Percentiles rank a stretch among this genome's conserved stretches.
These are phyloP conservation scores for Moniliophthora roreri DNA, from an alignment of 1,284 basidiomycete genomes.

Conservation along the genomic window DNA sequence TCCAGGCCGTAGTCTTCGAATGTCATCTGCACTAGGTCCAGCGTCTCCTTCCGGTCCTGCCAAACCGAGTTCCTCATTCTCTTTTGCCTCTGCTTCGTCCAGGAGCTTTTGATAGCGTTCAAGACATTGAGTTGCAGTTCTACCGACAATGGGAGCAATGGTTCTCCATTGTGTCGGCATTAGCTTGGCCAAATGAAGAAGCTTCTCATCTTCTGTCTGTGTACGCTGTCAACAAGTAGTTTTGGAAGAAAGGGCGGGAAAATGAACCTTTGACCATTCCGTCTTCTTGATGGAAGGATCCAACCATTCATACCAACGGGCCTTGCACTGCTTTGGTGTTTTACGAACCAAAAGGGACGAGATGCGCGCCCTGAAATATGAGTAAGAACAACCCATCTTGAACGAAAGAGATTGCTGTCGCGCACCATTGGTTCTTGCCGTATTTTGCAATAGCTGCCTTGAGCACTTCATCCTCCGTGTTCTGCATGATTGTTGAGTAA, in stretches of 20 bases:
- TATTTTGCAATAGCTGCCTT: slow-evolving; percentile 98
- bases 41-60: slow-evolving; percentile 79
- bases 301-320: slow-evolving; percentile 99
- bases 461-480: slow-evolving; percentile 96
- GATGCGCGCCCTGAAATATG: slow-evolving; percentile 83
- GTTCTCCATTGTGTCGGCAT: slow-evolving; percentile 99
- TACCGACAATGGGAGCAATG: slow-evolving; percentile 97
- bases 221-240: slow-evolving; percentile 1
- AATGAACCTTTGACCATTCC: slow-evolving; percentile 91
- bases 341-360: slow-evolving; percentile 97
- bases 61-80: slow-evolving; percentile 89
- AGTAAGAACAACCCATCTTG: slow-evolving; percentile 4
- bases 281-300: slow-evolving; percentile 99
- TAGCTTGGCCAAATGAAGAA: slow-evolving; percentile 95
- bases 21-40: slow-evolving; percentile 90
- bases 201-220: slow-evolving; percentile 96
- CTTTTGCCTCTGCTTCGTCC: slow-evolving; percentile 95
- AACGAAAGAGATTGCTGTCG: slow-evolving; percentile 8
- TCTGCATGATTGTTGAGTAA: slow-evolving; percentile 45
- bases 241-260: not conserved
- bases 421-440: slow-evolving; percentile 93
- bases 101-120: slow-evolving; percentile 98
- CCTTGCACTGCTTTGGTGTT: slow-evolving; percentile 99
- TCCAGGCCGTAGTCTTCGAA: slow-evolving; percentile 87
- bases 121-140: slow-evolving; percentile 98